A percentile compares a stretch with the other conserved stretches of the same genome.
phyloP scores from a whole-genome alignment of 2,329 filamentous ascomycete species.

The Penicillium expansum region DNA sequence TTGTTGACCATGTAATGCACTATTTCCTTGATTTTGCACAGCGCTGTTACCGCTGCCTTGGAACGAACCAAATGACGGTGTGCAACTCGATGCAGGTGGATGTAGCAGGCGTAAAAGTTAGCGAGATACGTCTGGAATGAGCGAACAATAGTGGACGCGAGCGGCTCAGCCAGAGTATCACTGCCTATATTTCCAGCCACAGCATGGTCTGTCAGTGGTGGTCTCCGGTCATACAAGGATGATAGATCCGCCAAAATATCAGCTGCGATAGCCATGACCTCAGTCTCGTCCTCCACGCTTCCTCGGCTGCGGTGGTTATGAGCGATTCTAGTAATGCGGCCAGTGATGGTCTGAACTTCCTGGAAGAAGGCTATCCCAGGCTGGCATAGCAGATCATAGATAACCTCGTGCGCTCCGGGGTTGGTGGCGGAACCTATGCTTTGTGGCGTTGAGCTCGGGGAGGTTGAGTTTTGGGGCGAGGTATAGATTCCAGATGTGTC shows the following conservation, averaged over 20 bases:
- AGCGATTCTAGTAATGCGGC: slow-evolving; percentile 56
- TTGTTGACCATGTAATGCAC: not conserved
- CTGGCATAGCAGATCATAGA: not conserved
- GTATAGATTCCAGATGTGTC: slow-evolving; percentile 15
- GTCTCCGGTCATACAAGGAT: slow-evolving; percentile 51
- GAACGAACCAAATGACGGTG: slow-evolving; percentile 48
- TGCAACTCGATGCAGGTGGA: slow-evolving; percentile 58
- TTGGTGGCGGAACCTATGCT: not conserved
- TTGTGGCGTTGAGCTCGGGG: slow-evolving; percentile 43
- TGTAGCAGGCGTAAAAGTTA: slow-evolving; percentile 56
- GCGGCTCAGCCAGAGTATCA: slow-evolving; percentile 47
- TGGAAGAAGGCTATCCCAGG: slow-evolving; percentile 48
- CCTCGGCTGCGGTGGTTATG: slow-evolving; percentile 56
- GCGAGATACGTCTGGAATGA: slow-evolving; percentile 57
- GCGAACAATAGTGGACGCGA: slow-evolving; percentile 52
- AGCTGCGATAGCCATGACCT: slow-evolving; percentile 56
- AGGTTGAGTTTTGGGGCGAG: slow-evolving; percentile 22
- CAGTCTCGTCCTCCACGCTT: slow-evolving; percentile 58
- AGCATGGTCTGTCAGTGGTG: slow-evolving; percentile 56
- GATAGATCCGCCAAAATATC: slow-evolving; percentile 52
- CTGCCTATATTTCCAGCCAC: slow-evolving; percentile 51
- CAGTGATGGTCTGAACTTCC: slow-evolving; percentile 58
- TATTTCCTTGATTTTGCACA: not conserved
- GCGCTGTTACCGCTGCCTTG: not conserved
- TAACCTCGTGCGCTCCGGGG: not conserved